Evolutionary conservation across 1,284 basidiomycete genomes (phyloP), one percentile per base, ranked within the genome.

Genomic region (Violaceomyces palustris): DNA sequence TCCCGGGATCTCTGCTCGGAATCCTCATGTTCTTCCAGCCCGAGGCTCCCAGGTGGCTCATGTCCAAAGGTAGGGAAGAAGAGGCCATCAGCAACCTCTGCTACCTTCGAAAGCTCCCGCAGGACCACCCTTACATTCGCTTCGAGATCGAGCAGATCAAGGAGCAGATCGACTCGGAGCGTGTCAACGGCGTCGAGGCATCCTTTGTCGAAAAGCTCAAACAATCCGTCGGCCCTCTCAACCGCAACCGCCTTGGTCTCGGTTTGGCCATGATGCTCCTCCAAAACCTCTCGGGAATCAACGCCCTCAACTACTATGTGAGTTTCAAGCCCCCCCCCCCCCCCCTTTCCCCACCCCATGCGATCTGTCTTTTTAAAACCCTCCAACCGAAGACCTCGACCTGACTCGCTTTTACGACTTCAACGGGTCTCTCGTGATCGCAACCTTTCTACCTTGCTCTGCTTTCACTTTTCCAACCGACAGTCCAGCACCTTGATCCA

Each of bases 1-100:
- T 80, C 28, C 80, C 80, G 1, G 79, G 77, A 10, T 77, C 77
- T 10, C 42, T 73, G 33, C 64, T 67, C 29, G 35, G 64, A 7
- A 43, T 67, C 27, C 77, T 75, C n/a, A 50, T 54, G 14, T 44
- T 78, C 24, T 78, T 79, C 59, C 63, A 81, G 50, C 78, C 78
- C 11, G 82, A 83, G 52, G 80, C 81, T 2, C 81, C 81, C 2
- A 77, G 83, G 6, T 84, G 81, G 80, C 74, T 83, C 21, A 78
- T 82, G 24, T 78, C 79, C 58, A 77, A 78, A 48, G 77, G 77
- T n/a, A 34, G 61, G 1, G 39, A 60, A 17, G 68, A 65, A 4
- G 57, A 73, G 11, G 74, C 74, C 1, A 39, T 53, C 18, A 2
- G 50, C 18, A 56, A 55, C 39, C 49, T 72, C 7, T 39, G 46